These are phyloP conservation scores for Colletotrichum sp. DNA, from an alignment of 2,329 filamentous ascomycete species.

Conservation along the genomic window DNA sequence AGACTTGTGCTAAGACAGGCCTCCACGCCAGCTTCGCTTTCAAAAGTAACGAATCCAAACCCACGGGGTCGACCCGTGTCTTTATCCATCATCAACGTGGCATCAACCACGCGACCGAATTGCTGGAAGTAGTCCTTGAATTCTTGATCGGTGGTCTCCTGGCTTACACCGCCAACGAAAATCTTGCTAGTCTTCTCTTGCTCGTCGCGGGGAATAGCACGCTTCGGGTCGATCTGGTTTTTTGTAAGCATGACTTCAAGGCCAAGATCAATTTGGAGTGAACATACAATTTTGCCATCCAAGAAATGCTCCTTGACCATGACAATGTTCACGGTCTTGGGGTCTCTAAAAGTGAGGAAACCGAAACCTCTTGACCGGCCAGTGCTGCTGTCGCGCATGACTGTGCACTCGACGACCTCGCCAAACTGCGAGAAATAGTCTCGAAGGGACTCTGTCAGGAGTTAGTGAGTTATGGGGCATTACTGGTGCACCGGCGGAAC, in stretches of 20 bases:
- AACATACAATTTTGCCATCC: conserved; percentile 94
- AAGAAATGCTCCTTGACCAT: conserved; percentile 99
- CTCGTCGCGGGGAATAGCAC: conserved; percentile 95
- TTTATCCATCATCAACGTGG: conserved; percentile 99
- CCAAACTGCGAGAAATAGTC: conserved; percentile 98
- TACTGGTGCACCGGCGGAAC: conserved; percentile 33
- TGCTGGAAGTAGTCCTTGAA: conserved; percentile 97
- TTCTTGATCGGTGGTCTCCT: conserved; percentile 94
- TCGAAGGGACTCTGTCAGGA: conserved; percentile 80
- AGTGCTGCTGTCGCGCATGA: conserved; percentile 97
- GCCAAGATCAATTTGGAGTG: neutral
- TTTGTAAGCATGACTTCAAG: neutral
- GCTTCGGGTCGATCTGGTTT: conserved; percentile 90
- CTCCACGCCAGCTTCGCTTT: conserved; percentile 93
- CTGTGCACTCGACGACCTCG: conserved; percentile 95
- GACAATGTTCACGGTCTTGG: conserved; percentile 97
- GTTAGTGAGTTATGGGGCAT: conserved; percentile 15
- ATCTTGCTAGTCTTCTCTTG: conserved; percentile 99
- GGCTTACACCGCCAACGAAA: conserved; percentile 96
- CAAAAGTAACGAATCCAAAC: conserved; percentile 98
- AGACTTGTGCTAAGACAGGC: conserved; percentile 84
- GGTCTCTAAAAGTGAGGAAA: conserved; percentile 96
- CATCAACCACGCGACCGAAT: conserved; percentile 95
- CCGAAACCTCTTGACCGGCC: conserved; percentile 95
- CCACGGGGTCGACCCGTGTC: conserved; percentile 96